These are phyloP conservation scores for Draba incana DNA, from an alignment of 345 rosid species.

Conservation along the genomic window DNA sequence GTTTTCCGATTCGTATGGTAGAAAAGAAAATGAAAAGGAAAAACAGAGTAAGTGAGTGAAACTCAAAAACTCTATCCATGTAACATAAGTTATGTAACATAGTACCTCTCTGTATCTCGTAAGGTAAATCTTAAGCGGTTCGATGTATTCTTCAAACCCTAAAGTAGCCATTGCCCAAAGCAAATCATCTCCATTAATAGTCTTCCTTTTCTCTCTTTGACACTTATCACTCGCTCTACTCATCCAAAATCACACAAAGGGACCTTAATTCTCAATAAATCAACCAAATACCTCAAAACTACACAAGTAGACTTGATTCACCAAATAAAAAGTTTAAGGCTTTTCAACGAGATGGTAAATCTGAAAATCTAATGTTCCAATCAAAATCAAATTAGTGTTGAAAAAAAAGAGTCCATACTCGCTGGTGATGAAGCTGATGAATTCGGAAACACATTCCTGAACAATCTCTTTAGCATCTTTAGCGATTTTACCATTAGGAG, in stretches of 20 bases:
- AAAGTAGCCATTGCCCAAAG: constrained; percentile 97
- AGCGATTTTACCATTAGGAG: constrained; percentile 91
- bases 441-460: constrained; percentile 96
- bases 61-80: neutral
- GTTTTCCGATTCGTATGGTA: constrained; percentile 29
- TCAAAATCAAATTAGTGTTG: neutral
- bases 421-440: constrained; percentile 97
- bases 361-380: constrained; percentile 1
- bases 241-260: constrained; percentile 18
- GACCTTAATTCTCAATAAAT: neutral
- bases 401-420: constrained; percentile 43
- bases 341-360: neutral
- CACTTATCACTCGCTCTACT: constrained; percentile 97
- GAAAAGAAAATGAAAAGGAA: constrained; percentile 9
- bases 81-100: constrained; percentile 2
- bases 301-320: constrained; percentile 12
- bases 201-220: constrained; percentile 97
- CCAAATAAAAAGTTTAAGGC: constrained; percentile 1
- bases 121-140: constrained; percentile 81
- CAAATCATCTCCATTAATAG: constrained; percentile 93
- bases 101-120: constrained; percentile 80
- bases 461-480: constrained; percentile 98
- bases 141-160: constrained; percentile 97
- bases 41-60: constrained; percentile 31
- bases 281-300: neutral